Percentiles rank a stretch among this genome's conserved stretches.
Conservation (phyloP, 2,329 filamentous ascomycete genomes). For the Arthrobotrys sinensis region DNA sequence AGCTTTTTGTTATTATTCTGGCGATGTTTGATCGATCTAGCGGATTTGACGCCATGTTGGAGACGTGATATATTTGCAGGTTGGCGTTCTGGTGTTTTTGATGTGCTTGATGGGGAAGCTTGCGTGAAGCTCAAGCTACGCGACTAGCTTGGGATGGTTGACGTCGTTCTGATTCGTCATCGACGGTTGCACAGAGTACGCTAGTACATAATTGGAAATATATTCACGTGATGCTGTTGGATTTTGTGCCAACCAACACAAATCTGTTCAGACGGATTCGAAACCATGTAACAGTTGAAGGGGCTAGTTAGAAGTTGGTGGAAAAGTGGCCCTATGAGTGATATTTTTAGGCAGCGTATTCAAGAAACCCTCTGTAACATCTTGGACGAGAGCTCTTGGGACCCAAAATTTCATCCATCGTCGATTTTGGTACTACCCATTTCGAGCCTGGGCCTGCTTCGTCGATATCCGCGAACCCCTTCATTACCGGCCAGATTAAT, state of each 20-base stretch:
- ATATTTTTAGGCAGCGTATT: no score
- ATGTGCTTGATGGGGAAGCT: background rate
- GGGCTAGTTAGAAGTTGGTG: background rate
- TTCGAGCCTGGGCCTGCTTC: no score
- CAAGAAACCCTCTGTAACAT: no score
- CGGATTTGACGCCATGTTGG: slow-evolving; percentile 43
- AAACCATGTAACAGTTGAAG: background rate
- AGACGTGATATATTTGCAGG: background rate
- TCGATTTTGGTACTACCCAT: no score
- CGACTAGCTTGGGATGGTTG: slow-evolving; percentile 14
- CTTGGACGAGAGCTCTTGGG: no score
- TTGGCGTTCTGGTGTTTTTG: background rate
- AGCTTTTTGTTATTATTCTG: slow-evolving; percentile 45
- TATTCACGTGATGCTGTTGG: slow-evolving; percentile 19
- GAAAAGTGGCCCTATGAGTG: background rate
- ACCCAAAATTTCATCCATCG: no score
- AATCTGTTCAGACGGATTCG: background rate
- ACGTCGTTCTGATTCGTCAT: slow-evolving; percentile 53
- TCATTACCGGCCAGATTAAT: no score
- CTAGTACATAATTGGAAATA: slow-evolving; percentile 5
- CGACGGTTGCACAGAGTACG: slow-evolving; percentile 11
- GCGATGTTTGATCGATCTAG: slow-evolving; percentile 49
- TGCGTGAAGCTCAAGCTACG: slow-evolving; percentile 12
- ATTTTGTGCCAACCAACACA: slow-evolving; percentile 23
- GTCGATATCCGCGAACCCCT: no score